Conservation (phyloP, 73 alveolate species). For the Blepharisma stoltei region DNA sequence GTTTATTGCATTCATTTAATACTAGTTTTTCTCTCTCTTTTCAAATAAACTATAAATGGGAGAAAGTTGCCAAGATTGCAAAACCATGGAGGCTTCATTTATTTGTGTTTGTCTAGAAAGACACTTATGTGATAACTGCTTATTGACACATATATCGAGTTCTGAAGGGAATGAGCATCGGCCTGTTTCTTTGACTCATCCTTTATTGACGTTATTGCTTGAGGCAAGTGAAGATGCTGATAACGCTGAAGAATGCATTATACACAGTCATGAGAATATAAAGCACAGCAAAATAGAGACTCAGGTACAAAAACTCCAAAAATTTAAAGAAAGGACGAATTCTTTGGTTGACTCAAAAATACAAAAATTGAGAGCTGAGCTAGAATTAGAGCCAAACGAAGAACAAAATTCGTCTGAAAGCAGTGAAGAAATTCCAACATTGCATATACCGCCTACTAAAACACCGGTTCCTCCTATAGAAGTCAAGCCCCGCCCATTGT, state of each 20-base stretch:
- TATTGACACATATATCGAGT: background rate
- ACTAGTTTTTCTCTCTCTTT: too few species aligned
- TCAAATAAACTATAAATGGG: too few species aligned
- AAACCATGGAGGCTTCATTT: background rate
- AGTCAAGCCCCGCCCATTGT: too few species aligned
- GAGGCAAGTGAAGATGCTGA: background rate
- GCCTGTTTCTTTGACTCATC: slow-evolving; percentile 20
- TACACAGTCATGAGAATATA: too few species aligned
- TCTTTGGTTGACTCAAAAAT: background rate
- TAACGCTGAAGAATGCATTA: background rate
- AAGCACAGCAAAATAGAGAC: too few species aligned
- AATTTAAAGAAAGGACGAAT: background rate
- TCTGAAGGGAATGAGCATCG: background rate
- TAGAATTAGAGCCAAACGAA: too few species aligned
- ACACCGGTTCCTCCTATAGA: too few species aligned
- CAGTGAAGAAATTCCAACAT: too few species aligned
- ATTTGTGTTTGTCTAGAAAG: slow-evolving; percentile 15
- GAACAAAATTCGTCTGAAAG: too few species aligned
- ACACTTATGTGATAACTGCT: slow-evolving; percentile 7
- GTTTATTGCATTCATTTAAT: too few species aligned
- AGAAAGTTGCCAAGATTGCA: too few species aligned
- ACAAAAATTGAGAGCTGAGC: background rate
- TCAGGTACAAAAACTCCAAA: slow-evolving; percentile 8
- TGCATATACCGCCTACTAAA: too few species aligned
- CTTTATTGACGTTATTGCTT: background rate